phyloP scores from a whole-genome alignment of 2,329 filamentous ascomycete species.

The Calonectria ilicicola region DNA sequence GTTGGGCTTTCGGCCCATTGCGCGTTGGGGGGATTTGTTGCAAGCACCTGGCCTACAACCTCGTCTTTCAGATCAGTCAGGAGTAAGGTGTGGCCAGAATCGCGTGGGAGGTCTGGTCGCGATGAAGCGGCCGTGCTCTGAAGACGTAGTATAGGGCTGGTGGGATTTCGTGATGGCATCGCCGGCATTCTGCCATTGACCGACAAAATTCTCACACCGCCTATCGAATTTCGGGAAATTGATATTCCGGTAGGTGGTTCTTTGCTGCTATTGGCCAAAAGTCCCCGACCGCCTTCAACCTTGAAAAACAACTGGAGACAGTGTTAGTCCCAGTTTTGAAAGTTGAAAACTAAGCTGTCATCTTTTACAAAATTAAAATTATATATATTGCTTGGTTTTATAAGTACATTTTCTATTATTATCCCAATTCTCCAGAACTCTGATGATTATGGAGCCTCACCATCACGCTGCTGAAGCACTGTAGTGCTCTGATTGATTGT shows the following conservation, averaged over 20 bases:
- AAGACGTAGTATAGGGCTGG: slow-evolving; percentile 29
- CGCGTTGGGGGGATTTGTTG: slow-evolving; percentile 42
- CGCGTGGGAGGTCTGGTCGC: slow-evolving; percentile 28
- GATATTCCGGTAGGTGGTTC: slow-evolving; percentile 35
- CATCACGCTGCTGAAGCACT: neutral
- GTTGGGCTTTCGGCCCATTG: slow-evolving; percentile 87
- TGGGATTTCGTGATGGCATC: slow-evolving; percentile 42
- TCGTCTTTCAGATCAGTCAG: slow-evolving; percentile 32
- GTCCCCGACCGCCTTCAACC: neutral
- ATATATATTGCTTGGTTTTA: neutral
- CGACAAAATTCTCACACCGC: slow-evolving; percentile 58
- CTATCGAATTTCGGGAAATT: slow-evolving; percentile 38
- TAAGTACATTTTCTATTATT: no score
- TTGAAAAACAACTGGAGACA: neutral
- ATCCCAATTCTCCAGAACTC: neutral
- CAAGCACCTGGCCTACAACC: slow-evolving; percentile 43
- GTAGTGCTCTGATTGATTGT: neutral
- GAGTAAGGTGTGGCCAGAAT: slow-evolving; percentile 32
- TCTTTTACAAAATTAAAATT: no score
- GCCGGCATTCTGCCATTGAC: slow-evolving; percentile 54
- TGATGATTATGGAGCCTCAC: neutral
- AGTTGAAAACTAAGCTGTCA: neutral
- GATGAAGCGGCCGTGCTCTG: slow-evolving; percentile 14
- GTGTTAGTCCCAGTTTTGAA: neutral
- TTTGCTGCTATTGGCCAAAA: neutral